phyloP scores from a whole-genome alignment of 2,329 filamentous ascomycete genomes.

The Diaporthe citri region DNA sequence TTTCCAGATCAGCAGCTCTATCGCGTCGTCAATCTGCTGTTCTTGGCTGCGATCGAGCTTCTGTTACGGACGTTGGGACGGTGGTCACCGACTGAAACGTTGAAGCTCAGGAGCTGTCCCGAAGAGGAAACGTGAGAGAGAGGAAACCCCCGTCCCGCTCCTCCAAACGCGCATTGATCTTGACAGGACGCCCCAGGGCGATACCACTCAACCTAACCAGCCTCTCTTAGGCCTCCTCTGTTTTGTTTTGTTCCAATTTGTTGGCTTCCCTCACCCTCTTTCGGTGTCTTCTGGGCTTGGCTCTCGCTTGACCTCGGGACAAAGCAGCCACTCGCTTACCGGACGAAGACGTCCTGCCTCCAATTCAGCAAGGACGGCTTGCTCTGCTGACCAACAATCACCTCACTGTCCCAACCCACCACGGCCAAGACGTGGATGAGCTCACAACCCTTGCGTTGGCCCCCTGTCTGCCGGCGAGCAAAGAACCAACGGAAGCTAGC shows the following conservation, averaged over 20 bases:
- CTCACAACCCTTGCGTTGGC: not conserved
- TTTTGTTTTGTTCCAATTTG: conserved; percentile 2
- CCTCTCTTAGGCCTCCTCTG: conserved; percentile 18
- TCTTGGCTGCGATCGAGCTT: conserved; percentile 20
- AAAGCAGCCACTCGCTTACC: not conserved
- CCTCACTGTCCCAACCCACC: not conserved
- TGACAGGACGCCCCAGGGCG: not conserved
- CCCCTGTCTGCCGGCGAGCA: not conserved
- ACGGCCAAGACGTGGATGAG: not conserved
- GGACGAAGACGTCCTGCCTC: not conserved
- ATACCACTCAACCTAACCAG: conserved; percentile 1
- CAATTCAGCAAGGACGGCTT: not conserved
- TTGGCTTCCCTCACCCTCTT: not conserved
- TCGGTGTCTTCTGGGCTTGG: not conserved
- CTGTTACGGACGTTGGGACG: conserved; percentile 7
- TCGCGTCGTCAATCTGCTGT: not conserved
- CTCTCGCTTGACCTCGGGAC: conserved; percentile 1
- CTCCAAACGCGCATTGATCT: not conserved
- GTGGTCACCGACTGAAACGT: conserved; percentile 17
- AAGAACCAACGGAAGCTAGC: not conserved
- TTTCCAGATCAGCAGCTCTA: conserved; percentile 13
- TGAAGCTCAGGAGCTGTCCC: conserved; percentile 29
- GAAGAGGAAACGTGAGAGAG: conserved; percentile 11
- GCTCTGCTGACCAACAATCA: not conserved
- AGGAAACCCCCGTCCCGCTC: not conserved